Evolutionary conservation across 345 rosid genomes (phyloP).

Genomic region (Tarenaya hassleriana): DNA sequence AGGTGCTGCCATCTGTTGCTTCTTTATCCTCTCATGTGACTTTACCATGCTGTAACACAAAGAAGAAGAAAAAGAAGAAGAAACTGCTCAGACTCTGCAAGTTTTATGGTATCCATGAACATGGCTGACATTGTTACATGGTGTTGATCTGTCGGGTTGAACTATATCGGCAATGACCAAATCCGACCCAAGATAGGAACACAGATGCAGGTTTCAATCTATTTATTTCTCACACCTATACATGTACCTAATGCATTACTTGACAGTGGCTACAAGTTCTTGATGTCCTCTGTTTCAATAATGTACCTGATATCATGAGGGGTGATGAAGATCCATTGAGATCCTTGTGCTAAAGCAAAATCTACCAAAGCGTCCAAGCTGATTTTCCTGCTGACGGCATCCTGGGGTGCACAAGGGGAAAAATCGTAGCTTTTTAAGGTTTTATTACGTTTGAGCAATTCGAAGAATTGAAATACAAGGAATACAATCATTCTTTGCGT

Average conservation of each 20-base stretch:
- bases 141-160: conserved; percentile 3
- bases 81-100: neutral
- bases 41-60: conserved; percentile 61
- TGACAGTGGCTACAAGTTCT: neutral
- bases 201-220: too few relatives aligned
- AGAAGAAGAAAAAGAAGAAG: neutral
- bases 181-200: too few relatives aligned
- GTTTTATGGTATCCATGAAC: conserved; percentile 13
- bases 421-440: too few relatives aligned
- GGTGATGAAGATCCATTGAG: conserved; percentile 96
- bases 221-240: neutral
- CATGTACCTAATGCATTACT: neutral
- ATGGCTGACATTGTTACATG: conserved; percentile 2
- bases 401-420: conserved; percentile 38
- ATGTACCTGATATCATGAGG: conserved; percentile 97
- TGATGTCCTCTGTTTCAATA: neutral
- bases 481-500: neutral
- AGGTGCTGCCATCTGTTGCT: conserved; percentile 95
- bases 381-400: conserved; percentile 93
- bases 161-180: too few relatives aligned
- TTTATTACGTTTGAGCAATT: too few relatives aligned
- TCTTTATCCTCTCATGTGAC: conserved; percentile 62
- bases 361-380: conserved; percentile 85
- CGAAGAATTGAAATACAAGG: conserved; percentile 1
- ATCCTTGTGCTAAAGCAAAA: conserved; percentile 72